A percentile compares a stretch with the other conserved stretches of the same genome.
Conservation (phyloP, 768 basidiomycete genomes). For the Termitomyces sp. region DNA sequence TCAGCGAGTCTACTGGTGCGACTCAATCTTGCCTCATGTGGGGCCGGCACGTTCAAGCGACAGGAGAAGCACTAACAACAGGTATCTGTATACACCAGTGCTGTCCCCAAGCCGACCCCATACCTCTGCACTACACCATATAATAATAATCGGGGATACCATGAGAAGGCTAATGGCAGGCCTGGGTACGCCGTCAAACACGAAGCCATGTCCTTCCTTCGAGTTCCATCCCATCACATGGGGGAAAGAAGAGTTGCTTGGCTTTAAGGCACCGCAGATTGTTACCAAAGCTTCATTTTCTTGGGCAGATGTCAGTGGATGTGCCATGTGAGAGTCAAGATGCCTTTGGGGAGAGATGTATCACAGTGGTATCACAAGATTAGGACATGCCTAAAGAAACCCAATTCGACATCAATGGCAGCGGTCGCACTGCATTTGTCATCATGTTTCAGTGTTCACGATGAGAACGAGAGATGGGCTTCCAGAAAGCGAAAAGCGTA, state of each 20-base stretch:
- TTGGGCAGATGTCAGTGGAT: slow-evolving; percentile 6
- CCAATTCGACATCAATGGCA: background rate
- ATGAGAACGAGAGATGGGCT: background rate
- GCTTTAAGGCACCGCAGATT: slow-evolving; percentile 1
- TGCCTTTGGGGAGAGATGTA: slow-evolving; percentile 5
- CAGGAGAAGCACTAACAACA: background rate
- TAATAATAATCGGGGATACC: slow-evolving; percentile 1
- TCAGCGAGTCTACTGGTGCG: background rate
- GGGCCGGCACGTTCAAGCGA: no score
- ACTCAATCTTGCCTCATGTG: background rate
- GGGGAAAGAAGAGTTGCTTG: background rate
- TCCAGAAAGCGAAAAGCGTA: background rate
- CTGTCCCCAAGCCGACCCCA: background rate
- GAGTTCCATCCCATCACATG: background rate
- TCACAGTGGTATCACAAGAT: background rate
- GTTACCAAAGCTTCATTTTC: slow-evolving; percentile 7
- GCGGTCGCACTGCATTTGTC: background rate
- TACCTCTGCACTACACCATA: background rate
- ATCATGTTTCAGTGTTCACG: background rate
- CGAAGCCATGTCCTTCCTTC: background rate
- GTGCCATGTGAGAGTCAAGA: background rate
- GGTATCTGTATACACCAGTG: background rate
- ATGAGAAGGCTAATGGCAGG: slow-evolving; percentile 1
- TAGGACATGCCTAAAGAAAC: background rate
- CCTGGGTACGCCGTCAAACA: slow-evolving; percentile 2